These are phyloP conservation scores for Metschnikowia gelsemii DNA, from an alignment of 805 yeast species.

Conservation along the genomic window DNA sequence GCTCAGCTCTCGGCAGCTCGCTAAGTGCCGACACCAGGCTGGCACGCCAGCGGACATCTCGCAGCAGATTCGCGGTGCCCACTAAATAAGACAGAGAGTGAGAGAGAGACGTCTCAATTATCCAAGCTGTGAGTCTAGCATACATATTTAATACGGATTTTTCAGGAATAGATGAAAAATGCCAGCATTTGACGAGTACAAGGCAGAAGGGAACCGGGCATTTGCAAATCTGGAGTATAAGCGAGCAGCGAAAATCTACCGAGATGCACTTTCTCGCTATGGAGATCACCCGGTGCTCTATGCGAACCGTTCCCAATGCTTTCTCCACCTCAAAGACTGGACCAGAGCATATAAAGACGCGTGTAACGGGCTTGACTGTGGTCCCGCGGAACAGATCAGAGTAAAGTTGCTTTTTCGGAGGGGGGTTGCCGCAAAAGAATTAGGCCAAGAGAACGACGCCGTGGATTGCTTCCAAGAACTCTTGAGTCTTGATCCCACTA, in stretches of 20 bases:
- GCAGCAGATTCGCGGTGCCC: too few relatives aligned
- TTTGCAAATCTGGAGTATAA: slow-evolving; percentile 45
- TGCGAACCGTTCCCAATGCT: slow-evolving; percentile 71
- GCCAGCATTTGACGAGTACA: slow-evolving; percentile 32
- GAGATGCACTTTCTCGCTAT: slow-evolving; percentile 52
- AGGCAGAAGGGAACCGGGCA: slow-evolving; percentile 51
- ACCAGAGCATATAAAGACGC: slow-evolving; percentile 51
- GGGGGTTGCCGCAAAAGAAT: slow-evolving; percentile 40
- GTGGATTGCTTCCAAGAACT: slow-evolving; percentile 34
- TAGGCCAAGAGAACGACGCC: slow-evolving; percentile 28
- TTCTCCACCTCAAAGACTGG: slow-evolving; percentile 51
- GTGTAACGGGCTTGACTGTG: slow-evolving; percentile 43
- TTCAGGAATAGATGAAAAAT: slow-evolving; percentile 2
- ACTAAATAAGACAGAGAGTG: too few relatives aligned
- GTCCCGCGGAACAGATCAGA: slow-evolving; percentile 30
- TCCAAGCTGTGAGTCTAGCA: too few relatives aligned
- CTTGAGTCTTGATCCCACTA: slow-evolving; percentile 41
- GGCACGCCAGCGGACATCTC: too few relatives aligned
- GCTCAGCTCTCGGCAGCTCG: too few relatives aligned
- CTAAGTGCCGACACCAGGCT: too few relatives aligned
- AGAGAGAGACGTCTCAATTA: too few relatives aligned
- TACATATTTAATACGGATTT: too few relatives aligned
- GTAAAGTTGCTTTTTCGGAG: slow-evolving; percentile 54
- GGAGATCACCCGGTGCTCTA: slow-evolving; percentile 53
- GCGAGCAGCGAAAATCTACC: slow-evolving; percentile 54